These are phyloP conservation scores for Geotrichum restrictum DNA, from an alignment of 1,139 yeast genomes.

Conservation along the genomic window DNA sequence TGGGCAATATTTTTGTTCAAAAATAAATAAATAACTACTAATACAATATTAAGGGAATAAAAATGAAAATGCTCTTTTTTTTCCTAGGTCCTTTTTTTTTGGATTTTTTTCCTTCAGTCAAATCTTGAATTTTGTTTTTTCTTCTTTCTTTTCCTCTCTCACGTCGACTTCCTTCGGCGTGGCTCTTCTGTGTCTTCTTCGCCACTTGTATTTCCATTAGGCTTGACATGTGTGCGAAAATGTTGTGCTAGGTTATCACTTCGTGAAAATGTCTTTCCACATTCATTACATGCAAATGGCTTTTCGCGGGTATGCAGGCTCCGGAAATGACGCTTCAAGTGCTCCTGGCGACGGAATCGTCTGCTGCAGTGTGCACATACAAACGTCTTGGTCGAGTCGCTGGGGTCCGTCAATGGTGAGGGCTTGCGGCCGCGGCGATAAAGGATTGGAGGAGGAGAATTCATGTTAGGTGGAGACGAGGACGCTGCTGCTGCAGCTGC, in stretches of 20 bases:
- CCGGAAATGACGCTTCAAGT: conserved; percentile 69
- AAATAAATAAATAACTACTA: not conserved
- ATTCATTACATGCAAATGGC: conserved; percentile 67
- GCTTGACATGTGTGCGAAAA: conserved; percentile 52
- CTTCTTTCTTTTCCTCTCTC: not conserved
- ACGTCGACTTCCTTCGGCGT: conserved; percentile 3
- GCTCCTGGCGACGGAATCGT: conserved; percentile 70
- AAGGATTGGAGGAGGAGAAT: conserved; percentile 1
- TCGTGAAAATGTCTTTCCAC: conserved; percentile 70
- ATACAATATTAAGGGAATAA: not conserved
- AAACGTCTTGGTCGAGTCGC: conserved; percentile 29
- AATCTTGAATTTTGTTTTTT: not conserved
- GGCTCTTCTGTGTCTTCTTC: not conserved
- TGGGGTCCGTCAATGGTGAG: conserved; percentile 26
- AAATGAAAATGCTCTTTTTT: not conserved
- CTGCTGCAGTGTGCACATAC: conserved; percentile 37
- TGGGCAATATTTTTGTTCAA: not conserved
- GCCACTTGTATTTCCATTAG: not conserved
- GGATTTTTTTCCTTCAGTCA: not conserved
- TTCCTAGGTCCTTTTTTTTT: not conserved
- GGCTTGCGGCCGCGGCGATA: conserved; percentile 37
- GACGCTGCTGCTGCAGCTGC: not conserved
- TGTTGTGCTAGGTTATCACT: conserved; percentile 75
- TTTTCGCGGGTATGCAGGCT: conserved; percentile 66
- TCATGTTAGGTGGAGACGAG: not conserved